Base-by-base conservation (phyloP, 129 eudicot species). In the Scalesia atractyloides region DNA sequence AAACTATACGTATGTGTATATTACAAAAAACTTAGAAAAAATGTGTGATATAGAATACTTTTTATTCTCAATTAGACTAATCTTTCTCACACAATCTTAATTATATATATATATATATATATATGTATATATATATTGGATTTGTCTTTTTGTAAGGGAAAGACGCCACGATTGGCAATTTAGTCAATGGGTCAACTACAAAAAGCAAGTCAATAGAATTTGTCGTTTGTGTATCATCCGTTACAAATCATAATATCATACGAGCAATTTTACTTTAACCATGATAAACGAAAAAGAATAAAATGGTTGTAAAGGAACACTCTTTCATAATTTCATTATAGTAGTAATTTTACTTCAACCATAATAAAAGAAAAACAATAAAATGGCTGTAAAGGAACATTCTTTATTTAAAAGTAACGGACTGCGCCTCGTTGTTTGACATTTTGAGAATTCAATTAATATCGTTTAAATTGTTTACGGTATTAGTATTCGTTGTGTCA, bases 141-240 rank as follows among this genome's bases (percentile, higher is more conserved):
- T 65, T 65, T 65, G 36, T 49, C 47, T 66, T 22, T 3, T n/a
- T 64, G 17, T 39, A 20, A 64, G 10, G 50, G 19, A 24, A 64
- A 36, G 49, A 64, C 18, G 49, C 33, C 56, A 48, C 22, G 59
- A 68, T 48, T 49, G 73, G 73, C 72, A 20, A 20, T 14, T 66
- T 47, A 69, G 63, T 52, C 48, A 69, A 68, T 9, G 18, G 34
- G 64, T 51, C 74, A 69, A 69, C 50, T 33, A 11, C 3, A 7
- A 52, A 66, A 69, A 69, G 63, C 50, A 34, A 69, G 74, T 69
- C 74, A 69, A 69, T 5, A 52, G 37, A 51, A 69, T 17, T 33
- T 52, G 74, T 52, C 73, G 48, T 49, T 50, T 51, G 22, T 49
- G 73, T 50, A 30, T 16, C 30, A 14, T 50, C 37, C 2, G 6